phyloP scores from a whole-genome alignment of 352 stramenopile species.

The Phytophthora lateralis region DNA sequence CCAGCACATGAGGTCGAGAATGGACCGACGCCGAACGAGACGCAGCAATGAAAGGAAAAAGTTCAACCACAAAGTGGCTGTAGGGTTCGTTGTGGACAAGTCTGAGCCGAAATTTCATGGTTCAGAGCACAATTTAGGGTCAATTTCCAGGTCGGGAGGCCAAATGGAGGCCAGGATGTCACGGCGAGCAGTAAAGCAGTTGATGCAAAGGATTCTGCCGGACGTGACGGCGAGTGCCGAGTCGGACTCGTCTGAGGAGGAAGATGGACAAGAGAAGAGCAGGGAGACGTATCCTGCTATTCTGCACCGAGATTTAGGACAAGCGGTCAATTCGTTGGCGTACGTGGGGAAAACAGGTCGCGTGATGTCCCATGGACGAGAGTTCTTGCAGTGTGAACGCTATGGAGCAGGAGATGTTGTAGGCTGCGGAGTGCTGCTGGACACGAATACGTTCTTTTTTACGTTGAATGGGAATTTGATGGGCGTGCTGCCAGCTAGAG shows the following conservation, averaged over 20 bases:
- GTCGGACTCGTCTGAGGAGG: slow-evolving; percentile 16
- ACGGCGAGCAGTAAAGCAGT: slow-evolving; percentile 29
- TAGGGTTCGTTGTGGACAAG: slow-evolving; percentile 54
- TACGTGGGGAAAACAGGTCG: slow-evolving; percentile 61
- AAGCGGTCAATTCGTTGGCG: slow-evolving; percentile 45
- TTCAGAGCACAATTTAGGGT: background rate
- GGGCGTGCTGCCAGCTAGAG: slow-evolving; percentile 48
- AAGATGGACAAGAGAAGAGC: slow-evolving; percentile 11
- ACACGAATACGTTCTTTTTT: slow-evolving; percentile 76
- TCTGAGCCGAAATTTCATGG: slow-evolving; percentile 1
- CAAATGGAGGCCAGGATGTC: slow-evolving; percentile 24
- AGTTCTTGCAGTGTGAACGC: slow-evolving; percentile 53
- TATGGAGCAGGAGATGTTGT: slow-evolving; percentile 65
- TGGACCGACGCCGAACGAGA: slow-evolving; percentile 44
- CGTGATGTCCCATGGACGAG: slow-evolving; percentile 54
- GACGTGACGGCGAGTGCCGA: slow-evolving; percentile 5
- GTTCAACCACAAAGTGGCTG: slow-evolving; percentile 50
- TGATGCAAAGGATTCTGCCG: slow-evolving; percentile 31
- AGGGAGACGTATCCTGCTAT: slow-evolving; percentile 15
- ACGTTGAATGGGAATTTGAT: slow-evolving; percentile 64
- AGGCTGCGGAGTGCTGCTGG: slow-evolving; percentile 59
- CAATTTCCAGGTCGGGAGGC: slow-evolving; percentile 7
- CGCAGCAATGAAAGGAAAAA: slow-evolving; percentile 38
- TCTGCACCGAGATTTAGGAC: slow-evolving; percentile 49
- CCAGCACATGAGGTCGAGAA: slow-evolving; percentile 47